Evolutionary conservation across 192 early-diverging fungal genomes (phyloP), one percentile per base, ranked within the genome.

Genomic region (Coemansia sp.): DNA sequence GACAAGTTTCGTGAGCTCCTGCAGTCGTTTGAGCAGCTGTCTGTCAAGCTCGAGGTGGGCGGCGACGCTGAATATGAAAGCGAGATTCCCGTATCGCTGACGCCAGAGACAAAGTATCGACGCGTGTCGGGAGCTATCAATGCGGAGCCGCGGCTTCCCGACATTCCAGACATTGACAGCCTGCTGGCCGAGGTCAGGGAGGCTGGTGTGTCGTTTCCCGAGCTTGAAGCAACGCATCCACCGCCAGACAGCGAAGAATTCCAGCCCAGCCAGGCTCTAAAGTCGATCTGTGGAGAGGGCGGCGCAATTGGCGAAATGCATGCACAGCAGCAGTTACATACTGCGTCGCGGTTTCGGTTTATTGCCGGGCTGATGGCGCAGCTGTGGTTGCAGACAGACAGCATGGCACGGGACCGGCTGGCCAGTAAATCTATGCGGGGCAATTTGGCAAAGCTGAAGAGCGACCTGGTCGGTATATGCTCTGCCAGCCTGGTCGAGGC

Each of bases 1-100:
- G 75, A 78, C 75, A 67, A 55, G 48, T 78, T 78, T 38, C 65
- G 69, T 40, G 69, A 71, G 54, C 69, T 78, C 8, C 58, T 78
- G 8, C 75, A 78, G 50, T 55, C 69, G 23, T 78, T 78, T 27
- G 75, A 78, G 56, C 69, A 78, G 54, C 69, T 60, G 14, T 71
- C 75, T 9, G 58, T 78, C n/a, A 78, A 78, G 51, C 69, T 65
- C 1, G 75, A 71, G 62, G 60, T 57, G 2, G 74, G 59, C n/a
- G 51, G 51, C 45, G 68, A 71, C n/a, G 35, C 33, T 5, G 74
- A 77, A 11, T 33, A 62, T 18, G 65, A 71, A 29, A 31, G 57
- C 5, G 68, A 67, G 6, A 31, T 51, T 40, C 23, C 75, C 28
- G 22, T 51, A 1, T 29, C 54, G 12, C 49, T 40, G 10, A 58